Evolutionary conservation across 2,329 filamentous ascomycete species (phyloP).

Genomic region (Fusarium fracticaudum): DNA sequence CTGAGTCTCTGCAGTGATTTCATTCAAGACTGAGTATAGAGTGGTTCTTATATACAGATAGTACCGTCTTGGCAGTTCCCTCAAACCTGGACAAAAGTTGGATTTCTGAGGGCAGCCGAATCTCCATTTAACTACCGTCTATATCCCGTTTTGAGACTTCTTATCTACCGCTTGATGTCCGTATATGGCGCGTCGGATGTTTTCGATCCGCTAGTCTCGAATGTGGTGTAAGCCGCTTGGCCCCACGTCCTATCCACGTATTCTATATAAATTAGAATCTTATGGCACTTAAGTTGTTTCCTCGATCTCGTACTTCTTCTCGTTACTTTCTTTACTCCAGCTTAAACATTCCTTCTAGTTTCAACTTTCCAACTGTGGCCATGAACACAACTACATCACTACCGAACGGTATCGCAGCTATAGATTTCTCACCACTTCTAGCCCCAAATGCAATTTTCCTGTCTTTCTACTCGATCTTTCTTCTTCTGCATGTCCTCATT

Average conservation of each 20-base stretch:
- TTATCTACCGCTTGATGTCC: neutral
- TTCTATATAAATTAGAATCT: neutral
- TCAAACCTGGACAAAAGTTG: neutral
- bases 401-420: neutral
- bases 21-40: neutral
- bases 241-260: neutral
- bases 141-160: no score
- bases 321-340: no score
- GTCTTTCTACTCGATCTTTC: neutral
- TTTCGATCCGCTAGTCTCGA: neutral
- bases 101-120: no score
- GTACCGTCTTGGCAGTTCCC: neutral
- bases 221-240: neutral
- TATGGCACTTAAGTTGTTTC: accelerated
- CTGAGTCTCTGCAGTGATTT: accelerated
- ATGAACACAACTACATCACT: neutral
- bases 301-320: neutral
- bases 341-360: neutral
- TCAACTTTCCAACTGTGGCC: accelerated
- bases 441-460: neutral
- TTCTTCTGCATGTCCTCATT: neutral
- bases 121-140: neutral
- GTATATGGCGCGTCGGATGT: neutral
- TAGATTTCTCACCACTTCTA: neutral
- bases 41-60: neutral